phyloP scores from a whole-genome alignment of 345 rosid genomes.

The Litchi chinensis region DNA sequence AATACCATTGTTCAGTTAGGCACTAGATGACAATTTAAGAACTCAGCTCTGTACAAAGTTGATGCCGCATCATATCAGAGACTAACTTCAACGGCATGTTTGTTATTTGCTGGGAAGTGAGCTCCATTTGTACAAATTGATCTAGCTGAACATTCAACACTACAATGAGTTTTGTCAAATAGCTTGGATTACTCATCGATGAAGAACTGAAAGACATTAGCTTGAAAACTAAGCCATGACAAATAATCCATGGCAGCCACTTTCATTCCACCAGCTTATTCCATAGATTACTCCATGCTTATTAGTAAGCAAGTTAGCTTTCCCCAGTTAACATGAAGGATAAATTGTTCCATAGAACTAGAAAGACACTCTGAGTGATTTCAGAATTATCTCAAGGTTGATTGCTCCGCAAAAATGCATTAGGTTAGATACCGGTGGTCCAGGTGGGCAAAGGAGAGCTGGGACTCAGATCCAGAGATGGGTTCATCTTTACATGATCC shows the following conservation, averaged over 20 bases:
- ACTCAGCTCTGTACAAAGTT: slow-evolving; percentile 32
- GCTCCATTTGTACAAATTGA: slow-evolving; percentile 15
- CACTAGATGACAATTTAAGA: slow-evolving; percentile 24
- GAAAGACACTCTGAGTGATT: slow-evolving; percentile 19
- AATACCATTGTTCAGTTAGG: slow-evolving; percentile 16
- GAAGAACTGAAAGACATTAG: slow-evolving; percentile 10
- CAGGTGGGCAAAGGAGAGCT: slow-evolving; percentile 40
- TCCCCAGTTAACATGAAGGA: slow-evolving; percentile 29
- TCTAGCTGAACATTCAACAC: slow-evolving; percentile 15
- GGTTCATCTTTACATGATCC: slow-evolving; percentile 45
- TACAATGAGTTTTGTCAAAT: slow-evolving; percentile 16
- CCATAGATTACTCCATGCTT: slow-evolving; percentile 14
- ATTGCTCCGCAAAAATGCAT: slow-evolving; percentile 7
- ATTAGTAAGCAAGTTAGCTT: slow-evolving; percentile 22
- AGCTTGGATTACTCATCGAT: slow-evolving; percentile 14
- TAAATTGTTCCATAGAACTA: slow-evolving; percentile 18
- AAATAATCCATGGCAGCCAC: slow-evolving; percentile 15
- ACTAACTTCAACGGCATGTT: slow-evolving; percentile 15
- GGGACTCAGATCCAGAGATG: slow-evolving; percentile 52
- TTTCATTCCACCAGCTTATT: slow-evolving; percentile 26
- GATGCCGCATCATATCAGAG: slow-evolving; percentile 19
- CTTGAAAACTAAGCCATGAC: slow-evolving; percentile 15
- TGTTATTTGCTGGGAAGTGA: slow-evolving; percentile 21
- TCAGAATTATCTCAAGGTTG: slow-evolving; percentile 17
- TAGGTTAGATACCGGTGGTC: slow-evolving; percentile 30